phyloP scores from a whole-genome alignment of 2,329 filamentous ascomycete species.

The Zarea fungicola region DNA sequence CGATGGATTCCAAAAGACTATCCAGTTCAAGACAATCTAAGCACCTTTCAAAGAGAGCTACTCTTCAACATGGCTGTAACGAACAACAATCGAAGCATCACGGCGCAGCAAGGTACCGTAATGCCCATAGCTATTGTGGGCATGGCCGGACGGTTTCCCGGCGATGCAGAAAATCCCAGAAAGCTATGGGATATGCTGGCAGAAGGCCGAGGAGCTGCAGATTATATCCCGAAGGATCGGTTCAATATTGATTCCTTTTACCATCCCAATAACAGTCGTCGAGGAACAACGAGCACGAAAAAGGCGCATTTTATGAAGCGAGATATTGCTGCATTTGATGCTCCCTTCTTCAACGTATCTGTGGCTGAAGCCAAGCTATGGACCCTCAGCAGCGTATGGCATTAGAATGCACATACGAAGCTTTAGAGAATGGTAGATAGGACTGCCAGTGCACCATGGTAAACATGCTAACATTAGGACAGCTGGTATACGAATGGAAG shows the following conservation, averaged over 20 bases:
- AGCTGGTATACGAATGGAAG: not conserved
- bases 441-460: too few species aligned
- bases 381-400: slow-evolving; percentile 17
- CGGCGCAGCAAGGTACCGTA: too few species aligned
- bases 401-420: not conserved
- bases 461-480: not conserved
- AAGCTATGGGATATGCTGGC: not conserved
- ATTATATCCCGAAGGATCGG: not conserved
- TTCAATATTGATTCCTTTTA: not conserved
- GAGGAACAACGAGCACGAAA: not conserved
- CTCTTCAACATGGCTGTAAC: too few species aligned
- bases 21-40: too few species aligned
- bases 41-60: too few species aligned
- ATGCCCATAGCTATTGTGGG: not conserved
- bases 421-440: not conserved
- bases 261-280: not conserved
- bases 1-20: too few species aligned
- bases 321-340: slow-evolving; percentile 13
- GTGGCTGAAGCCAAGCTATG: slow-evolving; percentile 25
- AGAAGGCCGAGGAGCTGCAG: not conserved
- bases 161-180: not conserved
- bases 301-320: not conserved
- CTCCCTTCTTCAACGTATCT: slow-evolving; percentile 23
- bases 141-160: not conserved
- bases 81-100: too few species aligned